These are phyloP conservation scores for Mycogone perniciosa DNA, from an alignment of 2,329 filamentous ascomycete genomes.

Conservation along the genomic window DNA sequence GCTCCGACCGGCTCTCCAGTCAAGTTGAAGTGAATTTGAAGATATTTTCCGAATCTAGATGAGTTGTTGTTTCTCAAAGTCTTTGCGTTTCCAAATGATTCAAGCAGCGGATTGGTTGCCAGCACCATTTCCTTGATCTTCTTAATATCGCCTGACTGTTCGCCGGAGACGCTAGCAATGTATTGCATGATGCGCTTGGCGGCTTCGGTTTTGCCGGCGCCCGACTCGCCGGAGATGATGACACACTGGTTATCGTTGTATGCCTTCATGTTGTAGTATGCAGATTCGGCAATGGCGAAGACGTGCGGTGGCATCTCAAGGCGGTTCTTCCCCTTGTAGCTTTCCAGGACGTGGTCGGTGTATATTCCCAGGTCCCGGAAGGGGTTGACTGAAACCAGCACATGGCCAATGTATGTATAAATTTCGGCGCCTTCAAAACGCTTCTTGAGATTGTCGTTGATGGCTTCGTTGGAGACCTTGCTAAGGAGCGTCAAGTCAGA, in stretches of 20 bases:
- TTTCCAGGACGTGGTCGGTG: constrained; percentile 86
- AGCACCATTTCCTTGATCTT: constrained; percentile 99
- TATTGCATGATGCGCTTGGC: constrained; percentile 99
- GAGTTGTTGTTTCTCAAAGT: constrained; percentile 98
- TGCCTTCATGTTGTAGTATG: constrained; percentile 99
- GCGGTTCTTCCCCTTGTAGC: constrained; percentile 94
- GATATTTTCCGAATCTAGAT: constrained; percentile 94
- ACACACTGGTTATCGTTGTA: constrained; percentile 99
- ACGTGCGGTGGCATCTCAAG: constrained; percentile 94
- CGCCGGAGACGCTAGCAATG: constrained; percentile 93
- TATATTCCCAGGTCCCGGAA: constrained; percentile 98
- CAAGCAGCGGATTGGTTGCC: constrained; percentile 91
- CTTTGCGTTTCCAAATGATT: constrained; percentile 98
- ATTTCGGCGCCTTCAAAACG: constrained; percentile 96
- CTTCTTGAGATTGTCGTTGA: constrained; percentile 98
- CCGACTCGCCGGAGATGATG: constrained; percentile 97
- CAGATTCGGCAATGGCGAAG: constrained; percentile 90
- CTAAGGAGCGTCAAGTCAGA: constrained; percentile 95
- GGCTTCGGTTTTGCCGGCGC: constrained; percentile 96
- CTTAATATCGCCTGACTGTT: constrained; percentile 78
- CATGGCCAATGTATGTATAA: constrained; percentile 99
- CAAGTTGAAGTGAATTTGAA: constrained; percentile 92
- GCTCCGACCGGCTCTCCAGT: constrained; percentile 90
- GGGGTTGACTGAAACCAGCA: constrained; percentile 96
- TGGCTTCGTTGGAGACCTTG: constrained; percentile 98